Evolutionary conservation across 345 rosid species (phyloP), one percentile per base, ranked within the genome.

Genomic region (Hibiscus mutabilis): DNA sequence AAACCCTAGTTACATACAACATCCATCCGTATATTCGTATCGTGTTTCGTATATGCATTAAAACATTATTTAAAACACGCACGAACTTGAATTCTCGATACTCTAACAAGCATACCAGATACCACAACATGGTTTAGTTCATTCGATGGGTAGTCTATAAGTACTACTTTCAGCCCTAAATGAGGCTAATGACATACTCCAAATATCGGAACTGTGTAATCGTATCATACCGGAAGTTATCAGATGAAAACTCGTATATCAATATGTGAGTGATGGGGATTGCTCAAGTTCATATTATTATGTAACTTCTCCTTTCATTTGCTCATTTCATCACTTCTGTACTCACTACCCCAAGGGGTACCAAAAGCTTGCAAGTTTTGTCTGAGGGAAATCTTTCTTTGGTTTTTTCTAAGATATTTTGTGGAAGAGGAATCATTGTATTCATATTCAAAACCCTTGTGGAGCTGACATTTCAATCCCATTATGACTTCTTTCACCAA

Each of bases 231-330:
- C 0, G 40, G 6, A 29, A 35, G 1, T 35, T 35, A 6, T 5
- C 40, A 1, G 6, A 35, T 35, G 6, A 35, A 35, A 35, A 35
- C 9, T 5, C 40, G n/a, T n/a, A n/a, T n/a, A 6, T 8, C 1
- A 5, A 9, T 35, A 7, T 35, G 10, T 35, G 40, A 35, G 6
- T 35, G 40, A 25, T 35, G 22, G 58, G 68, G 73, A 65, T 70
- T 51, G 64, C 49, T n/a, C n/a, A n/a, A n/a, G n/a, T n/a, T n/a
- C 35, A 31, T 37, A 40, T 6, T 40, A 18, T 64, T 40, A 14
- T 68, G 60, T 68, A 67, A 70, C 76, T 60, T 75, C 70, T 37
- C 51, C 9, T 19, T 40, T 63, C 49, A 63, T 8, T 40, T 40
- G 9, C 52, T 12, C 60, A 56, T 57, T 35, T 60, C 27, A 0